Percentiles rank a stretch among this genome's conserved stretches.
Conservation (phyloP, 257 asterid species). For the Paraleonurus japonicus region DNA sequence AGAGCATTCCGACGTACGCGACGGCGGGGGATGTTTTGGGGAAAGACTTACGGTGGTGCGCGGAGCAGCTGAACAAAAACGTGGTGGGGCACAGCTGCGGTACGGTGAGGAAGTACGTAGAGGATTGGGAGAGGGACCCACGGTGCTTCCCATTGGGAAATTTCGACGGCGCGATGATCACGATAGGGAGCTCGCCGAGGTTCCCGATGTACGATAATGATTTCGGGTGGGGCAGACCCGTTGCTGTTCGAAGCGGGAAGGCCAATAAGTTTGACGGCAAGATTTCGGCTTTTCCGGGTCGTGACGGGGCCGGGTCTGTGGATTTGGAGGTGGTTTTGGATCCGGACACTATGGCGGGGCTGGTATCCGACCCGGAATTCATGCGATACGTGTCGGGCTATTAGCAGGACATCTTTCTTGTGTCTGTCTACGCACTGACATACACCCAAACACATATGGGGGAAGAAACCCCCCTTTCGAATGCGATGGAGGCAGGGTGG, state of each 20-base stretch:
- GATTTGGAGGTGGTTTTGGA: slow-evolving; percentile 53
- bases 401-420: not conserved
- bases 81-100: slow-evolving; percentile 43
- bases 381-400: slow-evolving; percentile 41
- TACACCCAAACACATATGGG: not conserved
- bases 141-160: slow-evolving; percentile 57
- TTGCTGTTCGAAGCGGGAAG: slow-evolving; percentile 43
- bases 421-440: not conserved
- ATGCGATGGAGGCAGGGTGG: too few relatives aligned
- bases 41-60: slow-evolving; percentile 48
- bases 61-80: slow-evolving; percentile 42
- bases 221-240: slow-evolving; percentile 57
- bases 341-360: slow-evolving; percentile 42
- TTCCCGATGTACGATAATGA: slow-evolving; percentile 55
- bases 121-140: slow-evolving; percentile 47
- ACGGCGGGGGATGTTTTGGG: slow-evolving; percentile 46
- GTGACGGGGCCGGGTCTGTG: slow-evolving; percentile 41
- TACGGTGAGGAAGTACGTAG: slow-evolving; percentile 37
- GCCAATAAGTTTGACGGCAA: slow-evolving; percentile 61
- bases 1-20: slow-evolving; percentile 52
- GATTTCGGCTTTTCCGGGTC: slow-evolving; percentile 53
- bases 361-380: slow-evolving; percentile 43
- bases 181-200: slow-evolving; percentile 50
- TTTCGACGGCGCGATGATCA: slow-evolving; percentile 56
- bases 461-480: too few relatives aligned